A percentile compares a stretch with the other conserved stretches of the same genome.
Conservation (phyloP, 2,329 filamentous ascomycete species). For the Colletotrichum magnum region DNA sequence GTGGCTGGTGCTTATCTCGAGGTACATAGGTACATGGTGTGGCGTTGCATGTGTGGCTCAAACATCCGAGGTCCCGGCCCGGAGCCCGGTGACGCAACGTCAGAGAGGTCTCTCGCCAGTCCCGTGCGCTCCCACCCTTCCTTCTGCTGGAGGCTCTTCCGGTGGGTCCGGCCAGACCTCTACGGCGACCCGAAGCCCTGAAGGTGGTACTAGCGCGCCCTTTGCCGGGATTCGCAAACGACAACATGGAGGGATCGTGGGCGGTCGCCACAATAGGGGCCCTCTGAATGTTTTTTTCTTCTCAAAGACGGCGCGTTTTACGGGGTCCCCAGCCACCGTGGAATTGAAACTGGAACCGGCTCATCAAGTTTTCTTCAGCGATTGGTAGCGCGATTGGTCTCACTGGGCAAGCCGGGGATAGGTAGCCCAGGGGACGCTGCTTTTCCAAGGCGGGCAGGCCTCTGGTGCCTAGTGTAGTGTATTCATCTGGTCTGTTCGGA, state of each 20-base stretch:
- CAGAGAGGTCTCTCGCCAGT: slow-evolving; percentile 17
- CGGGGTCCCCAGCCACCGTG: slow-evolving; percentile 29
- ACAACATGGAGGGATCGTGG: slow-evolving; percentile 15
- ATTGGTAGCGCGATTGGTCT: not conserved
- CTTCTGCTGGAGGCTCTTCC: slow-evolving; percentile 14
- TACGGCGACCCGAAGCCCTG: not conserved
- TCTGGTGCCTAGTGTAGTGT: not conserved
- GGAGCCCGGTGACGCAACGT: slow-evolving; percentile 27
- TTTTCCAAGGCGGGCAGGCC: slow-evolving; percentile 12
- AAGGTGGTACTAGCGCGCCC: slow-evolving; percentile 26
- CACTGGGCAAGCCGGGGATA: slow-evolving; percentile 7
- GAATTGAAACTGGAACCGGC: slow-evolving; percentile 34
- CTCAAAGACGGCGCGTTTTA: slow-evolving; percentile 3
- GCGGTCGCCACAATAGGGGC: slow-evolving; percentile 39
- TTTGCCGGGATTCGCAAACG: slow-evolving; percentile 15
- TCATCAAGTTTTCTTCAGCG: slow-evolving; percentile 22
- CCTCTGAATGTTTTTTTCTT: slow-evolving; percentile 17
- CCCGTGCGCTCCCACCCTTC: not conserved
- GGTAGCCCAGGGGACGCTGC: not conserved
- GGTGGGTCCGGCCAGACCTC: slow-evolving; percentile 15
- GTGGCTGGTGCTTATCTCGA: not conserved
- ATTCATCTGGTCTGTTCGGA: no score
- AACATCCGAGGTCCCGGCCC: not conserved
- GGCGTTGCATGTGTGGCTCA: slow-evolving; percentile 11
- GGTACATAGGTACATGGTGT: not conserved